A percentile compares a stretch with the other conserved stretches of the same genome.
Evolutionary conservation across 2,329 filamentous ascomycete genomes (phyloP).

Genomic region (Phialemonium atrogriseum): DNA sequence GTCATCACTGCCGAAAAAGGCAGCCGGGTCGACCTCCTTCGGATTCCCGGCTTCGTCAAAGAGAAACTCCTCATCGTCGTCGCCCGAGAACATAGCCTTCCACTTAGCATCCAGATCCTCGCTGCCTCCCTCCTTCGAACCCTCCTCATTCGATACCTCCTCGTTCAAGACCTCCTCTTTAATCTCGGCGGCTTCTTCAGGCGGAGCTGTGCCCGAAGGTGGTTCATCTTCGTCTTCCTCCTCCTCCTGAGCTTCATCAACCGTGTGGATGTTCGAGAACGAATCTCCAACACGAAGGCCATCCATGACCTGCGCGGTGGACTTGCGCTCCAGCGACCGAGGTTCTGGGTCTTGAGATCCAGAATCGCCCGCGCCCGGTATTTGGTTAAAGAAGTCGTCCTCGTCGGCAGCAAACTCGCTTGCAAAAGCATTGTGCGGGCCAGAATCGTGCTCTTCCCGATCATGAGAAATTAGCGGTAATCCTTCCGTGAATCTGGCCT

Average conservation of each 20-base stretch:
- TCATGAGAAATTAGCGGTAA: slow-evolving; percentile 49
- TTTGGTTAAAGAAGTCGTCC: slow-evolving; percentile 56
- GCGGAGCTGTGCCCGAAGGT: slow-evolving; percentile 1
- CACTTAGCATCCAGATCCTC: slow-evolving; percentile 73
- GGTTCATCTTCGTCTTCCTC: slow-evolving; percentile 9
- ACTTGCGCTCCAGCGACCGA: slow-evolving; percentile 53
- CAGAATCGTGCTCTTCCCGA: slow-evolving; percentile 10
- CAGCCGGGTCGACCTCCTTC: slow-evolving; percentile 50
- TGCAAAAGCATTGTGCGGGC: slow-evolving; percentile 23
- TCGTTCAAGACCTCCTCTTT: slow-evolving; percentile 8
- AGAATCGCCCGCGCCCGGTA: slow-evolving; percentile 25
- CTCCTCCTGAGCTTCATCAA: slow-evolving; percentile 17
- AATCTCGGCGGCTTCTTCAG: slow-evolving; percentile 1
- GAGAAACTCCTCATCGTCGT: slow-evolving; percentile 58
- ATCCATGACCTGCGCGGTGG: slow-evolving; percentile 58
- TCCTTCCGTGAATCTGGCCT: slow-evolving; percentile 62
- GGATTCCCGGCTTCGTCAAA: slow-evolving; percentile 43
- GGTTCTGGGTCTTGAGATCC: slow-evolving; percentile 17
- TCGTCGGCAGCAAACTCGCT: slow-evolving; percentile 38
- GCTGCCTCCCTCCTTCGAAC: slow-evolving; percentile 21
- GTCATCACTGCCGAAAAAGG: slow-evolving; percentile 74
- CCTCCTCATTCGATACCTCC: slow-evolving; percentile 11
- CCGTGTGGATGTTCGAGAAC: slow-evolving; percentile 20
- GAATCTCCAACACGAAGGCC: slow-evolving; percentile 30
- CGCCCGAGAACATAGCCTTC: slow-evolving; percentile 72